A percentile compares a stretch with the other conserved stretches of the same genome.
These are phyloP conservation scores for Tulasnella calospora DNA, from an alignment of 768 basidiomycete genomes.

Conservation along the genomic window DNA sequence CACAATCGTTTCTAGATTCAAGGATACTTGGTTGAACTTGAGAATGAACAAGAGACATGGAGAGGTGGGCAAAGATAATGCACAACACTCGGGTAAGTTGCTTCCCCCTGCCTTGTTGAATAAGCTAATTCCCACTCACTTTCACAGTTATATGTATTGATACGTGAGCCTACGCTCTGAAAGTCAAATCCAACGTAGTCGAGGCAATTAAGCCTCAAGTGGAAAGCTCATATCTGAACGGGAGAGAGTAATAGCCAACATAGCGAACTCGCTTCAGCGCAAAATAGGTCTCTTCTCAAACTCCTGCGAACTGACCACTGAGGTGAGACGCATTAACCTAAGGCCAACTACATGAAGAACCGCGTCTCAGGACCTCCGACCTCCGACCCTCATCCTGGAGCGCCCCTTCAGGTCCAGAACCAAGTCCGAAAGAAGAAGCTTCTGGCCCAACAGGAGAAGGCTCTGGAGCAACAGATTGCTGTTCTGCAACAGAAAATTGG, in stretches of 20 bases:
- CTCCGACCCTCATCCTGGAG: conserved; percentile 16
- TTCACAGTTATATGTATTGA: conserved; percentile 21
- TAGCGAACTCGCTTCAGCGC: conserved; percentile 22
- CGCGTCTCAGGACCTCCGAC: conserved; percentile 9
- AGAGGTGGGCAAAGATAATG: conserved; percentile 25
- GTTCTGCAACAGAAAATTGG: conserved; percentile 18
- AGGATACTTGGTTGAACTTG: conserved; percentile 1
- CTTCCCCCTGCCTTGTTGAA: background rate
- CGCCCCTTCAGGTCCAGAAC: conserved; percentile 24
- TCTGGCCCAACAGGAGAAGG: conserved; percentile 24
- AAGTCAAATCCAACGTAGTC: conserved; percentile 20
- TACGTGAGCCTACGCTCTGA: conserved; percentile 21
- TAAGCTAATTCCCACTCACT: background rate
- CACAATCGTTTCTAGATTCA: background rate
- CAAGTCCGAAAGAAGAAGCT: conserved; percentile 27
- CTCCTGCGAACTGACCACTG: background rate
- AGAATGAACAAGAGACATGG: conserved; percentile 14
- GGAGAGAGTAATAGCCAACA: conserved; percentile 26
- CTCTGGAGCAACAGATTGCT: conserved; percentile 3
- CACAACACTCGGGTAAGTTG: conserved; percentile 24
- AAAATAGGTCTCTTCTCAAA: background rate
- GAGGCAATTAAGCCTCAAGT: conserved; percentile 27
- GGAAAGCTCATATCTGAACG: conserved; percentile 27
- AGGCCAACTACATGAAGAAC: conserved; percentile 15
- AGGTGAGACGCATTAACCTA: no score